Evolutionary conservation across 2,329 filamentous ascomycete species (phyloP).

Genomic region (Nemania serpens): DNA sequence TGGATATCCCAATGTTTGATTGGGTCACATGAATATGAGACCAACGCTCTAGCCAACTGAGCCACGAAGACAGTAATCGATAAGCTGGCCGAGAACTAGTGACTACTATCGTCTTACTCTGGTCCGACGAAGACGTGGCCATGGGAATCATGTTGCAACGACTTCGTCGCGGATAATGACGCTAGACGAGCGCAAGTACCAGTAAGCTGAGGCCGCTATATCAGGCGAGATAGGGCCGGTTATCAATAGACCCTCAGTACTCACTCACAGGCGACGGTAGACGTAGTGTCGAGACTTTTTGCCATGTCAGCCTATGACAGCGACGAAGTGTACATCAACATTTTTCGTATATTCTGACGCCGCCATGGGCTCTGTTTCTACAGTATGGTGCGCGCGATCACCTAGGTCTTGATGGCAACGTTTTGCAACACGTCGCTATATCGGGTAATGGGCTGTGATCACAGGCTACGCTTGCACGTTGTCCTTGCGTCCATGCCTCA

Average conservation of each 20-base stretch:
- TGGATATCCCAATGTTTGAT: slow-evolving; percentile 42
- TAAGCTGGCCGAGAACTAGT: no score
- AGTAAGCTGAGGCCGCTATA: no score
- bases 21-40: slow-evolving; percentile 43
- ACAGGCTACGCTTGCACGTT: slow-evolving; percentile 62
- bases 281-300: slow-evolving; percentile 23
- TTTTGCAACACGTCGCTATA: slow-evolving; percentile 29
- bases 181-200: no score
- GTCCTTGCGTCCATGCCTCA: slow-evolving; percentile 64
- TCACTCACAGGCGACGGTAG: slow-evolving; percentile 15
- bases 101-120: background rate
- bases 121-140: background rate
- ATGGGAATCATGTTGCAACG: no score
- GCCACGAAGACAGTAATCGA: slow-evolving; percentile 44
- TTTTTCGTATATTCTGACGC: slow-evolving; percentile 46
- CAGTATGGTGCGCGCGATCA: slow-evolving; percentile 43
- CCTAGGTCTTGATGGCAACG: slow-evolving; percentile 19
- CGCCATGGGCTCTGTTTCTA: slow-evolving; percentile 50
- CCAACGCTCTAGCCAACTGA: slow-evolving; percentile 51
- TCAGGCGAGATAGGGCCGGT: slow-evolving; percentile 21
- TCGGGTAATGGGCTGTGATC: slow-evolving; percentile 59
- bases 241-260: background rate
- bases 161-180: no score
- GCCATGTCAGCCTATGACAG: slow-evolving; percentile 47
- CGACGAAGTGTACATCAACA: slow-evolving; percentile 46